These are phyloP conservation scores for Russula compacta DNA, from an alignment of 768 basidiomycete genomes.

Conservation along the genomic window DNA sequence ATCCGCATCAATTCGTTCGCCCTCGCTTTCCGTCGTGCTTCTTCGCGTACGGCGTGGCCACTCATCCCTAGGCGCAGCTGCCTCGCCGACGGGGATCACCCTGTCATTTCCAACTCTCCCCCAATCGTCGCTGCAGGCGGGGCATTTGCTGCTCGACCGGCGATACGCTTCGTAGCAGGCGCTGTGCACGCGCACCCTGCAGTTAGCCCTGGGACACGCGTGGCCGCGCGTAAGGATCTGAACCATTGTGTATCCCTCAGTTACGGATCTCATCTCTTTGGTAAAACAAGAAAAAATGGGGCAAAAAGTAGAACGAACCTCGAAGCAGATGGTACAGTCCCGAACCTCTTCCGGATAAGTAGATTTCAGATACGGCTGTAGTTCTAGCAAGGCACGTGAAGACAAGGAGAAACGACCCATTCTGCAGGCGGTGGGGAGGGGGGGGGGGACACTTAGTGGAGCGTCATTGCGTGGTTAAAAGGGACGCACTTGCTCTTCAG, in stretches of 20 bases:
- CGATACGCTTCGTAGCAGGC: conserved; percentile 54
- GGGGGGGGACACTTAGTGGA: background rate
- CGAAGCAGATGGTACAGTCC: conserved; percentile 67
- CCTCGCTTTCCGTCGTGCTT: conserved; percentile 38
- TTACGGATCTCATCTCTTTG: no score
- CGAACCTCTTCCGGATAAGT: conserved; percentile 62
- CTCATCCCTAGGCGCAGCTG: conserved; percentile 19
- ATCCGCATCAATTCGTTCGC: conserved; percentile 31
- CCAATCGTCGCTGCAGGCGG: conserved; percentile 54
- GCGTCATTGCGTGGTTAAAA: background rate
- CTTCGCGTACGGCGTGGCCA: conserved; percentile 16
- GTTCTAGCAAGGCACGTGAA: conserved; percentile 64
- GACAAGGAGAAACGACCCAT: conserved; percentile 70
- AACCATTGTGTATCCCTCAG: no score
- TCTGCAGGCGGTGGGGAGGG: background rate
- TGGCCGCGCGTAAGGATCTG: conserved; percentile 65
- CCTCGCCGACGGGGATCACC: conserved; percentile 58
- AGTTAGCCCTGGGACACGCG: conserved; percentile 51
- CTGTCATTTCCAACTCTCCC: conserved; percentile 38
- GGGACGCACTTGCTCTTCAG: conserved; percentile 58
- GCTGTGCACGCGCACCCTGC: conserved; percentile 53
- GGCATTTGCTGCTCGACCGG: conserved; percentile 39
- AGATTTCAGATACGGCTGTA: conserved; percentile 61
- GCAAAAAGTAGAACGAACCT: conserved; percentile 34
- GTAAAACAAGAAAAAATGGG: background rate